Percentiles rank a stretch among this genome's conserved stretches.
Evolutionary conservation across 768 basidiomycete species (phyloP).

Genomic region (Hortiboletus campestris): DNA sequence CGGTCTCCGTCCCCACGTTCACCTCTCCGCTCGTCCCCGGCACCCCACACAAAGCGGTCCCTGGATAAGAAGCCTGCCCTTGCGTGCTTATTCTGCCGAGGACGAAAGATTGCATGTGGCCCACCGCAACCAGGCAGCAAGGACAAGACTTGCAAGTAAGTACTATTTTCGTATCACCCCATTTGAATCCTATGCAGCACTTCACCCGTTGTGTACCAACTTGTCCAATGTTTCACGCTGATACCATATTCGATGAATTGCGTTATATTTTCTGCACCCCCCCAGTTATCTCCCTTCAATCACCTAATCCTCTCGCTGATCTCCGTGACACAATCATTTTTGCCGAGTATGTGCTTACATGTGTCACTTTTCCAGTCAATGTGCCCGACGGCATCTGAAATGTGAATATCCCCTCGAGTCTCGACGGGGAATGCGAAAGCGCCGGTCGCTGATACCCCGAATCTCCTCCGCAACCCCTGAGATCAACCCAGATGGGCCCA

Average conservation of each 20-base stretch:
- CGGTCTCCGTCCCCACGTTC: constrained; percentile 29
- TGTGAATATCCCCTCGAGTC: constrained; percentile 74
- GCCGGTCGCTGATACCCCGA: constrained; percentile 36
- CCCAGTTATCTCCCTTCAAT: constrained; percentile 21
- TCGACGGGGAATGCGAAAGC: constrained; percentile 61
- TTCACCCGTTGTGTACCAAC: constrained; percentile 4
- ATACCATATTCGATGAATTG: constrained; percentile 11
- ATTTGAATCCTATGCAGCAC: background rate
- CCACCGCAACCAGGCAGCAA: constrained; percentile 51
- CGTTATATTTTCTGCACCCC: background rate
- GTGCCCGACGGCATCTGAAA: constrained; percentile 62
- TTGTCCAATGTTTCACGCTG: constrained; percentile 12
- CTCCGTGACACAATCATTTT: constrained; percentile 17
- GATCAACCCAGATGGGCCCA: constrained; percentile 23
- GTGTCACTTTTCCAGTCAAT: constrained; percentile 53
- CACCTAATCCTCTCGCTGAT: constrained; percentile 27
- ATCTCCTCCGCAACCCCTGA: constrained; percentile 27
- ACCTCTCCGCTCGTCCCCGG: constrained; percentile 20
- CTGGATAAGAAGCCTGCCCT: constrained; percentile 56
- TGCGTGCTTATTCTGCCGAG: constrained; percentile 65
- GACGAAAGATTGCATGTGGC: constrained; percentile 68
- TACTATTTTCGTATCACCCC: constrained; percentile 12
- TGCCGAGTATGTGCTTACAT: constrained; percentile 20
- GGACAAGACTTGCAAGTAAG: constrained; percentile 67
- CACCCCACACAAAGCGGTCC: constrained; percentile 23